A percentile compares a stretch with the other conserved stretches of the same genome.
These are phyloP conservation scores for Ophiocordyceps australis DNA, from an alignment of 2,329 filamentous ascomycete species.

Conservation along the genomic window DNA sequence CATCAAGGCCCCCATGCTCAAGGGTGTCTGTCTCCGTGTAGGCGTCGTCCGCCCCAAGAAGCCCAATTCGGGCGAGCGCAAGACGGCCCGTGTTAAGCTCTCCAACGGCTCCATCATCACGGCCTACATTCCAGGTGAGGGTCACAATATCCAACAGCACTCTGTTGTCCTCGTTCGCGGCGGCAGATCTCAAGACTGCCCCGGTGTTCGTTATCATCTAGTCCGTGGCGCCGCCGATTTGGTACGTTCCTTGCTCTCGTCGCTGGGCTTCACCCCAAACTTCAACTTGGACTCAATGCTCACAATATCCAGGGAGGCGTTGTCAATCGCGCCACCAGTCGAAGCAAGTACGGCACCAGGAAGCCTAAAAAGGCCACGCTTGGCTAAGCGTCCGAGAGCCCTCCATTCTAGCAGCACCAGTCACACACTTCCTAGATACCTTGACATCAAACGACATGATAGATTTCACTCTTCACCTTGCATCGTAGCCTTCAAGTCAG, in stretches of 20 bases:
- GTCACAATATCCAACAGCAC: conserved; percentile 98
- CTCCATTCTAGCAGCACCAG: too few species aligned
- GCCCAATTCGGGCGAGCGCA: conserved; percentile 92
- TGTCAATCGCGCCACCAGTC: conserved; percentile 60
- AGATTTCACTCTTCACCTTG: too few species aligned
- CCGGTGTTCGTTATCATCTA: conserved; percentile 90
- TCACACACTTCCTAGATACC: too few species aligned
- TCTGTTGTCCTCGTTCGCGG: conserved; percentile 92
- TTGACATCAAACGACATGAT: too few species aligned
- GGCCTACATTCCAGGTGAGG: conserved; percentile 91
- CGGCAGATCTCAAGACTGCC: conserved; percentile 88
- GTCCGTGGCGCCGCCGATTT: conserved; percentile 84
- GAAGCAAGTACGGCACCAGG: conserved; percentile 97
- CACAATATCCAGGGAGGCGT: conserved; percentile 60
- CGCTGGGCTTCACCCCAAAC: neutral
- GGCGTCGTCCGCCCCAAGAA: conserved; percentile 94
- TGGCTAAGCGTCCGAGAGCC: too few species aligned
- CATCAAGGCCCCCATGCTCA: conserved; percentile 59
- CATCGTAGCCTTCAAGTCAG: too few species aligned
- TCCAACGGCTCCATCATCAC: conserved; percentile 77
- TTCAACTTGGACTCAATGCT: conserved; percentile 1
- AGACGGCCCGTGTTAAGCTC: conserved; percentile 81
- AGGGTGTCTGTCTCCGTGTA: conserved; percentile 91
- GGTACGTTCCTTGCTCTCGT: conserved; percentile 34
- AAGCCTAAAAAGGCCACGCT: conserved; percentile 75